phyloP scores from a whole-genome alignment of 73 alveolate genomes.

The Urostyla sp. region DNA sequence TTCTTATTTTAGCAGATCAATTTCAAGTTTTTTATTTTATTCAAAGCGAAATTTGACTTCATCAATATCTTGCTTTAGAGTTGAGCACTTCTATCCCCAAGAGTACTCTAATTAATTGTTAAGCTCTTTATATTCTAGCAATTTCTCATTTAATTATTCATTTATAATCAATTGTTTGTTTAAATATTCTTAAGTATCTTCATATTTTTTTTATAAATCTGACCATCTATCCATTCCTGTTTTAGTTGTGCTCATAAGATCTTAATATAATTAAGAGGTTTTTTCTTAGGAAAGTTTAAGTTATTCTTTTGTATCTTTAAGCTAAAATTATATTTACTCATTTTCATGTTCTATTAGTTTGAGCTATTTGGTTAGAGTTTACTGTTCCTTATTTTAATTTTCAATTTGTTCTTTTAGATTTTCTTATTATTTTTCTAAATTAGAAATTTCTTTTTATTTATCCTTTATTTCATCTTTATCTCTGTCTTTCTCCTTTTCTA shows the following conservation, averaged over 20 bases:
- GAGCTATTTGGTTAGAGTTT: no score
- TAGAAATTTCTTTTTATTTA: slow-evolving; percentile 11
- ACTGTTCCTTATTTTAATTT: slow-evolving; percentile 27
- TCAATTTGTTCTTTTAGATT: background rate
- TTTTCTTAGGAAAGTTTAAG: slow-evolving; percentile 25
- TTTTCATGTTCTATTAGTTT: slow-evolving; percentile 27
- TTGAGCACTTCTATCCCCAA: slow-evolving; percentile 44
- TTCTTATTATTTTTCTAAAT: slow-evolving; percentile 45
- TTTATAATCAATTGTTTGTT: slow-evolving; percentile 27
- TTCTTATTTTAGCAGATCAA: slow-evolving; percentile 47
- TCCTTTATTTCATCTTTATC: slow-evolving; percentile 6
- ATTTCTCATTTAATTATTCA: slow-evolving; percentile 35
- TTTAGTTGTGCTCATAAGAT: slow-evolving; percentile 21
- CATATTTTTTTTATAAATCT: slow-evolving; percentile 36
- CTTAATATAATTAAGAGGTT: slow-evolving; percentile 10
- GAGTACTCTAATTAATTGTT: slow-evolving; percentile 53
- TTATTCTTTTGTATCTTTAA: slow-evolving; percentile 41
- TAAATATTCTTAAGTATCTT: slow-evolving; percentile 37
- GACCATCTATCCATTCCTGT: slow-evolving; percentile 63
- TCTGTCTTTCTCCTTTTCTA: slow-evolving; percentile 16
- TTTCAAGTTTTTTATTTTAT: slow-evolving; percentile 38
- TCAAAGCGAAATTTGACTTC: slow-evolving; percentile 9
- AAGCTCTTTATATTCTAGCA: slow-evolving; percentile 38
- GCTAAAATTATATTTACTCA: slow-evolving; percentile 25
- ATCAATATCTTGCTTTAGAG: slow-evolving; percentile 12